Conservation (phyloP, 139 green algal species). For the Gonium pectorale region DNA sequence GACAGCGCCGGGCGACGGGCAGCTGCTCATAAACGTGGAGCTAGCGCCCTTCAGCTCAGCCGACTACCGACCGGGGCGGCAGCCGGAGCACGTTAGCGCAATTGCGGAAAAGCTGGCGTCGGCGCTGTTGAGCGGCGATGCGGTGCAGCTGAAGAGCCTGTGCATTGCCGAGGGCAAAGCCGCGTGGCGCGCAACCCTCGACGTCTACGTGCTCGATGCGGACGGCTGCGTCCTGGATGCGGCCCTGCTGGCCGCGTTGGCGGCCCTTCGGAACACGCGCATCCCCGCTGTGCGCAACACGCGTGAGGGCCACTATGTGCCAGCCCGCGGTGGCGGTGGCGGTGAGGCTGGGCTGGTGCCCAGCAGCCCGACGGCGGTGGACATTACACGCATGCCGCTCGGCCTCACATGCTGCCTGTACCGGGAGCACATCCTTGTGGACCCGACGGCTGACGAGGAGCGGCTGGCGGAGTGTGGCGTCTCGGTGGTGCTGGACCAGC, state of each 20-base stretch:
- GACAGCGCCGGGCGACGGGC: constrained; percentile 57
- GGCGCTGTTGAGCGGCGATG: constrained; percentile 36
- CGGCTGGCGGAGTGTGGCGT: constrained; percentile 59
- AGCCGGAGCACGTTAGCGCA: constrained; percentile 43
- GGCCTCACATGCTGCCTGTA: constrained; percentile 69
- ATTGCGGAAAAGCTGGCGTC: constrained; percentile 62
- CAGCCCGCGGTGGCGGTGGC: constrained; percentile 9
- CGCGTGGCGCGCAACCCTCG: constrained; percentile 72
- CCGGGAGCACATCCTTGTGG: constrained; percentile 65
- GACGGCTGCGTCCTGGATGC: constrained; percentile 78
- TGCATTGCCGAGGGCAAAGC: constrained; percentile 73
- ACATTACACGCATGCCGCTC: constrained; percentile 40
- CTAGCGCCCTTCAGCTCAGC: constrained; percentile 72
- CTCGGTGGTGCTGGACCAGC: constrained; percentile 63
- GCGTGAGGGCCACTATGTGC: constrained; percentile 55
- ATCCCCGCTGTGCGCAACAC: constrained; percentile 60
- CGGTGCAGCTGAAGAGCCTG: constrained; percentile 52
- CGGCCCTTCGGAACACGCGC: constrained; percentile 62
- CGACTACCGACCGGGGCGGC: constrained; percentile 51
- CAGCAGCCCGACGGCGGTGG: constrained; percentile 20
- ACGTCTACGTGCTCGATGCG: constrained; percentile 82
- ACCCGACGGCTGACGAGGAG: constrained; percentile 81
- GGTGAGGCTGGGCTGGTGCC: constrained; percentile 3
- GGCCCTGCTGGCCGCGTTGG: constrained; percentile 72
- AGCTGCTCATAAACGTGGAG: constrained; percentile 71